A percentile compares a stretch with the other conserved stretches of the same genome.
Evolutionary conservation across 2,329 filamentous ascomycete species (phyloP).

Genomic region (Claviceps capensis): DNA sequence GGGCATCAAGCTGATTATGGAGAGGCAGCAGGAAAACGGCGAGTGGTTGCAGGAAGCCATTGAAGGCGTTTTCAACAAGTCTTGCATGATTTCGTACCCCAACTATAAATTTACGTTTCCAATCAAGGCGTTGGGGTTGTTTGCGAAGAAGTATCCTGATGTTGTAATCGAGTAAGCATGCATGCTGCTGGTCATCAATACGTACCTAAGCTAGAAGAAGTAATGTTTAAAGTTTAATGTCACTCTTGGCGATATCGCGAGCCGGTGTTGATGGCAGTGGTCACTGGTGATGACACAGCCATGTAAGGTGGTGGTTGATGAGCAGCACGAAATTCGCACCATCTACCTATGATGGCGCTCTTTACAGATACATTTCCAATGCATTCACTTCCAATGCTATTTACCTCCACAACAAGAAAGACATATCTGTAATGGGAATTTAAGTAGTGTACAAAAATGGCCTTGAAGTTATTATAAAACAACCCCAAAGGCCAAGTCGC

Average conservation of each 20-base stretch:
- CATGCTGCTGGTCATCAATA: neutral
- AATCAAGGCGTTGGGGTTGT: slow-evolving; percentile 88
- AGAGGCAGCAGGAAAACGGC: slow-evolving; percentile 72
- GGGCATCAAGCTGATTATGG: slow-evolving; percentile 71
- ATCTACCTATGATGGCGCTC: too few relatives aligned
- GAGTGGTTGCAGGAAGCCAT: slow-evolving; percentile 95
- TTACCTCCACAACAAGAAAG: too few relatives aligned
- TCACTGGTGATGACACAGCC: neutral
- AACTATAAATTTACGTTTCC: slow-evolving; percentile 98
- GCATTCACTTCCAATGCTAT: too few relatives aligned
- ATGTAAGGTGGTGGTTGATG: neutral
- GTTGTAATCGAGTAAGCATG: slow-evolving; percentile 30
- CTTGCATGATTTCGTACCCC: slow-evolving; percentile 97
- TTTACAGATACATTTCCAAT: too few relatives aligned
- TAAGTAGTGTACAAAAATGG: too few relatives aligned
- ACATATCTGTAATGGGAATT: too few relatives aligned
- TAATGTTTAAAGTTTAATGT: neutral
- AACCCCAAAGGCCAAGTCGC: too few relatives aligned
- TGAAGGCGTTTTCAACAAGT: slow-evolving; percentile 98
- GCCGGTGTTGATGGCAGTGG: neutral
- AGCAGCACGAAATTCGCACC: neutral
- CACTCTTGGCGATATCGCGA: neutral
- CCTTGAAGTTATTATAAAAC: too few relatives aligned
- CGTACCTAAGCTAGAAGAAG: neutral
- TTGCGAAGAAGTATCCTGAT: slow-evolving; percentile 57